These are phyloP conservation scores for Xenosphaeropsis pyriputrescens DNA, from an alignment of 2,329 filamentous ascomycete species.

Conservation along the genomic window DNA sequence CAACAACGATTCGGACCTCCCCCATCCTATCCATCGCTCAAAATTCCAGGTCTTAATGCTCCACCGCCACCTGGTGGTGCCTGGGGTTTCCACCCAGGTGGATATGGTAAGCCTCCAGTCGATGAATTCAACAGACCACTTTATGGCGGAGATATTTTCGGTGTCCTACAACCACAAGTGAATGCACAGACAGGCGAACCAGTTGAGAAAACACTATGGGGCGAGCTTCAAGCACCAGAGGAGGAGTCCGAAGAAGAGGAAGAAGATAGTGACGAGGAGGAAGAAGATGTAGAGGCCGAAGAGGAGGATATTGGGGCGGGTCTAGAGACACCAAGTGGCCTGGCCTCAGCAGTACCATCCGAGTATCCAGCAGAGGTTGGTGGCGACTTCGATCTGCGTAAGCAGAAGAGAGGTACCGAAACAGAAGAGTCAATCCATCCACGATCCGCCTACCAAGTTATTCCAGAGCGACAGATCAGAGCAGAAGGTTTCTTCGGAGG, in stretches of 20 bases:
- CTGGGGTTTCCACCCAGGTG: slow-evolving; percentile 92
- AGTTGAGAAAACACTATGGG: slow-evolving; percentile 81
- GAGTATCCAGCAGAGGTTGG: slow-evolving; percentile 64
- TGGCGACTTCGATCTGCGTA: slow-evolving; percentile 84
- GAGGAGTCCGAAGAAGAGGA: slow-evolving; percentile 62
- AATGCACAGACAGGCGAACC: slow-evolving; percentile 56
- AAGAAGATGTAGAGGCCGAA: slow-evolving; percentile 49
- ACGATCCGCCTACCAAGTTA: slow-evolving; percentile 73
- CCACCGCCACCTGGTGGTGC: slow-evolving; percentile 76
- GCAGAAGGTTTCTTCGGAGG: slow-evolving; percentile 92
- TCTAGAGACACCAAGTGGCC: slow-evolving; percentile 59
- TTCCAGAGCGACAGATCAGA: slow-evolving; percentile 76
- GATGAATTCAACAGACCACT: slow-evolving; percentile 86
- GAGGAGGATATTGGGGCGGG: slow-evolving; percentile 49
- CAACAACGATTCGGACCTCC: slow-evolving; percentile 89
- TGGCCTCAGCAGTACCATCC: slow-evolving; percentile 66
- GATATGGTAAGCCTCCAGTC: slow-evolving; percentile 89
- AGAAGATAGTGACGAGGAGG: slow-evolving; percentile 55
- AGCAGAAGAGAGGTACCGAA: slow-evolving; percentile 70
- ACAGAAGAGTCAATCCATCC: slow-evolving; percentile 67
- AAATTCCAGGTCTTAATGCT: slow-evolving; percentile 87
- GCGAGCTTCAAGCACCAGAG: slow-evolving; percentile 70
- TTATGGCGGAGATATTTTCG: slow-evolving; percentile 91
- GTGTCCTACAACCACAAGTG: slow-evolving; percentile 50
- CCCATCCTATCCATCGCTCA: slow-evolving; percentile 88